Evolutionary conservation across 768 basidiomycete genomes (phyloP).

Genomic region (Agaricus blazei): DNA sequence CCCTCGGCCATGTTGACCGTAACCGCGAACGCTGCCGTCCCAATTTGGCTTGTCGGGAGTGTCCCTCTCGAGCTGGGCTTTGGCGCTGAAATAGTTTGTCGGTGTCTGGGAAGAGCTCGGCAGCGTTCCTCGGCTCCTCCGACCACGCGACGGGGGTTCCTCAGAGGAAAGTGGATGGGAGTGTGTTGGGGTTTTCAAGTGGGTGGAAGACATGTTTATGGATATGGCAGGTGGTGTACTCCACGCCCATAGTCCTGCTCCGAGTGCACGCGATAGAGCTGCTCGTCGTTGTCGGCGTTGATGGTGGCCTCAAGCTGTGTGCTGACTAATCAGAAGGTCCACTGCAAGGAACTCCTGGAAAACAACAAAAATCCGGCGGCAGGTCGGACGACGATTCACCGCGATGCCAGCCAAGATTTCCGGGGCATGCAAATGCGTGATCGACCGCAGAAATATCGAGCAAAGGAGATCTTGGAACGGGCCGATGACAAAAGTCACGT

Average conservation of each 20-base stretch:
- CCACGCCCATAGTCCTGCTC: conserved; percentile 1
- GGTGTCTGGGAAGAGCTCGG: conserved; percentile 20
- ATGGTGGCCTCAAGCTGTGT: neutral
- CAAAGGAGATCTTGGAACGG: neutral
- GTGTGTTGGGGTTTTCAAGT: conserved; percentile 53
- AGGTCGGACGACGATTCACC: neutral
- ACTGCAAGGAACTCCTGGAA: no score
- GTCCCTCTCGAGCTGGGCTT: conserved; percentile 52
- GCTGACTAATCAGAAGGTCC: neutral
- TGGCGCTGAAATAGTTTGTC: conserved; percentile 57
- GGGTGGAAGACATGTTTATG: conserved; percentile 30
- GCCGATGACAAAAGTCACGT: conserved; percentile 1
- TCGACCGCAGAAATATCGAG: neutral
- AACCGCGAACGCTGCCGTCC: conserved; percentile 54
- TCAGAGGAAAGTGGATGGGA: conserved; percentile 70
- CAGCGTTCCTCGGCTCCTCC: conserved; percentile 34
- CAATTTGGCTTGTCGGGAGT: conserved; percentile 27
- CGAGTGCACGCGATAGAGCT: neutral
- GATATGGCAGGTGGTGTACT: neutral
- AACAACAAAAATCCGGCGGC: no score
- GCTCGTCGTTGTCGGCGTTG: neutral
- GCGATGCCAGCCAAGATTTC: neutral
- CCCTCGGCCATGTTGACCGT: conserved; percentile 36
- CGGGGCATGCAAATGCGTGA: neutral
- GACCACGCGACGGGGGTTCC: conserved; percentile 32